These are phyloP conservation scores for Cutaneotrichosporon cavernicola DNA, from an alignment of 1,284 basidiomycete species.

Conservation along the genomic window DNA sequence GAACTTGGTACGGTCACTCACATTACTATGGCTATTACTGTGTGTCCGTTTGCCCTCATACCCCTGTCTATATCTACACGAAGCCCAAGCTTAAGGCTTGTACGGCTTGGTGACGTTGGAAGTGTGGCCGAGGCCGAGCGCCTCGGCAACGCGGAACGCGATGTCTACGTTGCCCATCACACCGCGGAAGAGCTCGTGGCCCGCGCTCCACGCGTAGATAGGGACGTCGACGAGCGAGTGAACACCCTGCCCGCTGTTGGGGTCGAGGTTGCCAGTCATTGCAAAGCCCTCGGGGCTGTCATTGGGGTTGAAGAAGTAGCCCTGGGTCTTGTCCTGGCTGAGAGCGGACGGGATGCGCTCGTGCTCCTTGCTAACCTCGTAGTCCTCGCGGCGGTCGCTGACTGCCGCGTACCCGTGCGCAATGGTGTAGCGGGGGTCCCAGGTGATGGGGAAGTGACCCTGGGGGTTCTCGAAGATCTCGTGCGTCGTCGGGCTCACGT, in stretches of 20 bases:
- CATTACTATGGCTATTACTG: background rate
- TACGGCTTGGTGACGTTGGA: constrained; percentile 40
- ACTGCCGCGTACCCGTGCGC: constrained; percentile 51
- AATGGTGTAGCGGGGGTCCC: constrained; percentile 53
- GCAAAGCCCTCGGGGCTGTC: constrained; percentile 49
- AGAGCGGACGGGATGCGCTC: constrained; percentile 46
- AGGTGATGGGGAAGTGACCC: constrained; percentile 52
- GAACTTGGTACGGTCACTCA: too few species aligned
- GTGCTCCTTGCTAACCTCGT: constrained; percentile 37
- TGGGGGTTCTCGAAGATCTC: constrained; percentile 40
- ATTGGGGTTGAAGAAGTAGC: constrained; percentile 49
- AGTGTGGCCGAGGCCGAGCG: constrained; percentile 45
- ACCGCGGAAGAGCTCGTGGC: constrained; percentile 51
- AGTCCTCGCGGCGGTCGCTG: constrained; percentile 51
- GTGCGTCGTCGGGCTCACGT: constrained; percentile 40
- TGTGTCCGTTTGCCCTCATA: background rate
- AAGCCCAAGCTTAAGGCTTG: constrained; percentile 27
- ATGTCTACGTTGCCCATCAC: constrained; percentile 47
- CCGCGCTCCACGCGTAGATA: constrained; percentile 53
- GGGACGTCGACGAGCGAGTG: constrained; percentile 52
- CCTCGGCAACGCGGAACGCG: constrained; percentile 50
- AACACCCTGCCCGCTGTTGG: constrained; percentile 46
- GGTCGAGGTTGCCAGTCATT: constrained; percentile 51
- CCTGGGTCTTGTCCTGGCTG: constrained; percentile 27
- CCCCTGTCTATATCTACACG: too few species aligned